Evolutionary conservation across 805 yeast genomes (phyloP).

Genomic region (Schizosaccharomyces japonicus): DNA sequence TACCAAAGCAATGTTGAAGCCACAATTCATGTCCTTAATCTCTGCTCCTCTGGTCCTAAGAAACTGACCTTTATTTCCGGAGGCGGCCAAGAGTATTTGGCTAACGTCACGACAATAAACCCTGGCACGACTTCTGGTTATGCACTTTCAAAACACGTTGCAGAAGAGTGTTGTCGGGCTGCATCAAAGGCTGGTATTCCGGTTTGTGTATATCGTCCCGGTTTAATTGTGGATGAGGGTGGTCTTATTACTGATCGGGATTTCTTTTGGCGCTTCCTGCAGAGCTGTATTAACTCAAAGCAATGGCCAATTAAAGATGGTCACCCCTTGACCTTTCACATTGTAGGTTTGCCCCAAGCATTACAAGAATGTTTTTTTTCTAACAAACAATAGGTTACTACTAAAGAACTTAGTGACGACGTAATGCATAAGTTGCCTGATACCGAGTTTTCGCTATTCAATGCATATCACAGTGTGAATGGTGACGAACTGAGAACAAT

Average conservation of each 20-base stretch:
- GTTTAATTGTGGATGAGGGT: not conserved
- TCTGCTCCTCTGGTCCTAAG: not conserved
- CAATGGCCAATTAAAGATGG: too few relatives aligned
- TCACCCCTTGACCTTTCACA: not conserved
- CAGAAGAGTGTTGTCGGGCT: not conserved
- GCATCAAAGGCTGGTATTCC: not conserved
- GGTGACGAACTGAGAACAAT: not conserved
- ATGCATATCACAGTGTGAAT: not conserved
- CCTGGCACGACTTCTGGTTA: not conserved
- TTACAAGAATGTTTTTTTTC: too few relatives aligned
- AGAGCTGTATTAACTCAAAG: not conserved
- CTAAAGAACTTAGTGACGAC: not conserved
- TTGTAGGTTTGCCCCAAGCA: too few relatives aligned
- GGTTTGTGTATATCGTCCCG: constrained; percentile 1
- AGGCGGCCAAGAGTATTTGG: constrained; percentile 1
- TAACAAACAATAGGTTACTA: too few relatives aligned
- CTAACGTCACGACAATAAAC: not conserved
- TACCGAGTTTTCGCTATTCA: not conserved
- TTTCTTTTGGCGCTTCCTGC: constrained; percentile 4
- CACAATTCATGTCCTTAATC: not conserved
- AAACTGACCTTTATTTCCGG: not conserved
- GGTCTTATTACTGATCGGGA: not conserved
- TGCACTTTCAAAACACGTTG: constrained; percentile 1
- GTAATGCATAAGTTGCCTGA: not conserved
- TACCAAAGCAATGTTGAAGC: not conserved